Base-by-base conservation (phyloP, 331 rosid species). In the Rosa hybrid region DNA sequence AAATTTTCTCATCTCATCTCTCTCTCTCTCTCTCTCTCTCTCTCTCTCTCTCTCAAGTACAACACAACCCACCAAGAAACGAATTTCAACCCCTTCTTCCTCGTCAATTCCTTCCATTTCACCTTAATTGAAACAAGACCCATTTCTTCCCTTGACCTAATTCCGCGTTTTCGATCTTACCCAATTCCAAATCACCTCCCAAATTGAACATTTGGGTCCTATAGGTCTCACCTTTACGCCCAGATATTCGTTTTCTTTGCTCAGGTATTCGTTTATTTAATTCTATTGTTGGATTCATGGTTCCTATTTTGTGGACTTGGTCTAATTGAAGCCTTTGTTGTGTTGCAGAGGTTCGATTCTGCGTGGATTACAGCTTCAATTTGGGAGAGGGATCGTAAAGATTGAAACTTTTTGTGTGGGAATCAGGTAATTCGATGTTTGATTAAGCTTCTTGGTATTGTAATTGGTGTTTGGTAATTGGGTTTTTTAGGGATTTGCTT, bases 311-410 rank as follows among this genome's bases (percentile, higher is more conserved):
- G 70, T 75, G 21, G 38, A 65, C n/a, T 74, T 68, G 57, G 51
- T 53, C 5, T 41, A 46, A 62, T 74, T 25, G 63, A 41, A 11
- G 17, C 68, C 70, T 23, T 56, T 49, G 27, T 25, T 45, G 39
- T 30, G 39, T 12, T 8, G 12, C 75, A 81, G 84, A 12, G 64
- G 54, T 74, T 50, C 41, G 72, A 69, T 68, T 59, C 21, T 81
- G 21, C 59, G 20, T 68, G 51, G 80, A 30, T 75, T 75, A 45
- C 18, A 75, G 59, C 63, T 81, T 45, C 20, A 63, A 49, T 62
- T 62, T 71, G 68, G 46, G 48, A 44, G 20, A 60, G 62, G 71
- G 17, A 34, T 60, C 44, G 23, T 49, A 17, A 60, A 77, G 56
- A 10, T 57, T 17, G 27, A 77, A 49, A 13, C 71, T 65, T 76